Percentiles rank a stretch among this genome's conserved stretches.
These are phyloP conservation scores for Ceratobasidium sp. DNA, from an alignment of 1,284 basidiomycete genomes.

Conservation along the genomic window DNA sequence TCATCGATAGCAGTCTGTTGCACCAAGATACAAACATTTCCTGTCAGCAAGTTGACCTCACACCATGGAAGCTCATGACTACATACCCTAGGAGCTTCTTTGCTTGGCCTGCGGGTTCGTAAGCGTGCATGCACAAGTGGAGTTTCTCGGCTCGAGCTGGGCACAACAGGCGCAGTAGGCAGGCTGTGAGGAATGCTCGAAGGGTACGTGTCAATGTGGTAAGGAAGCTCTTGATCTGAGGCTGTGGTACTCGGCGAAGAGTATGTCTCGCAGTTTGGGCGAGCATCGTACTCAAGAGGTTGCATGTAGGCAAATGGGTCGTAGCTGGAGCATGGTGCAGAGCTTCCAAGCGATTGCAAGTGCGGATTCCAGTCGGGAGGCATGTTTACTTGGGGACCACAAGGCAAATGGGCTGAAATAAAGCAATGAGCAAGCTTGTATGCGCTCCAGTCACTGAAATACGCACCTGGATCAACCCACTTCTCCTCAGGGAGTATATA, in stretches of 20 bases:
- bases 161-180: slow-evolving; percentile 24
- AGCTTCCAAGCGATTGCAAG: slow-evolving; percentile 18
- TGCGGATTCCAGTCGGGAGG: slow-evolving; percentile 5
- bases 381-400: not conserved
- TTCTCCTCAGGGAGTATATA: not conserved
- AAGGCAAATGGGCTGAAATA: slow-evolving; percentile 23
- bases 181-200: slow-evolving; percentile 3
- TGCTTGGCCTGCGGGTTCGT: slow-evolving; percentile 29
- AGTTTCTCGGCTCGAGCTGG: slow-evolving; percentile 34
- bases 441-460: not conserved
- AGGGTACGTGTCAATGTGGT: slow-evolving; percentile 4
- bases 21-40: too few species aligned
- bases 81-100: slow-evolving; percentile 39
- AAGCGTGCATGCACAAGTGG: slow-evolving; percentile 27
- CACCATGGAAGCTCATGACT: not conserved
- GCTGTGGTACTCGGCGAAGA: slow-evolving; percentile 38
- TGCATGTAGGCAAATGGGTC: slow-evolving; percentile 5
- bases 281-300: slow-evolving; percentile 6
- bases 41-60: not conserved
- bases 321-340: not conserved
- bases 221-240: slow-evolving; percentile 26
- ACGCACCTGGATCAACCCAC: slow-evolving; percentile 26
- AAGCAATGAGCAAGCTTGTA: not conserved
- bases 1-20: slow-evolving; percentile 29
- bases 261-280: slow-evolving; percentile 35